phyloP scores from a whole-genome alignment of 1,284 basidiomycete species.

The Vanrija humicola region DNA sequence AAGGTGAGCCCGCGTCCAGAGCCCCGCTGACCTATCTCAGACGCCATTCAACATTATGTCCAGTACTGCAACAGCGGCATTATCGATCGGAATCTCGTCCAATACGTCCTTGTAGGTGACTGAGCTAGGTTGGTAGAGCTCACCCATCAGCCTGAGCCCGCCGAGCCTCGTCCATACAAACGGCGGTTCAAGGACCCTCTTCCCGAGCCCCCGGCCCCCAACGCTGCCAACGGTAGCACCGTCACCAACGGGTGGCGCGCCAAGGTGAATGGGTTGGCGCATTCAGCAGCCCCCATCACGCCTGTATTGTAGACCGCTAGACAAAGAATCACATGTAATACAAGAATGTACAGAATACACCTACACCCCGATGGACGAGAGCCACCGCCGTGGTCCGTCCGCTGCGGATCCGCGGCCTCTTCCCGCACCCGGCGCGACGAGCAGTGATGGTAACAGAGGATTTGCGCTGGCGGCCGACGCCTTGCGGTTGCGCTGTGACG shows the following conservation, averaged over 20 bases:
- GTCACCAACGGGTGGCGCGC: background rate
- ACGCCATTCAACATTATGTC: constrained; percentile 8
- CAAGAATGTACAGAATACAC: background rate
- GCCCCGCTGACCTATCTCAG: constrained; percentile 2
- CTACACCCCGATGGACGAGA: constrained; percentile 44
- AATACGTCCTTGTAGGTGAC: constrained; percentile 4
- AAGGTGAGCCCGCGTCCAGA: constrained; percentile 17
- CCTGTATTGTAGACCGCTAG: constrained; percentile 13
- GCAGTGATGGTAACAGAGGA: constrained; percentile 39
- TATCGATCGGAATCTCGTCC: constrained; percentile 7
- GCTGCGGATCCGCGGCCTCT: constrained; percentile 13
- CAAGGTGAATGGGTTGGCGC: background rate
- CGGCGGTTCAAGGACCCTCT: constrained; percentile 5
- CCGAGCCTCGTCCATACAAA: background rate
- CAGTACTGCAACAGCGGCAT: constrained; percentile 11
- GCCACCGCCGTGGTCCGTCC: constrained; percentile 39
- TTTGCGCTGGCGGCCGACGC: constrained; percentile 40
- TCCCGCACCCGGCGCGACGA: constrained; percentile 24
- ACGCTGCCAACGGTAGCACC: background rate
- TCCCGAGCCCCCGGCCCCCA: background rate
- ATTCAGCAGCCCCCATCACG: background rate
- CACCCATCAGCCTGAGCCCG: constrained; percentile 1
- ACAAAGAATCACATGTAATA: constrained; percentile 8
- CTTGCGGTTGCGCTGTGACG: constrained; percentile 38
- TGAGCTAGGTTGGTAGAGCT: background rate